Base-by-base conservation (phyloP, 179 eudicot genomes). In the Nepenthes alata region DNA sequence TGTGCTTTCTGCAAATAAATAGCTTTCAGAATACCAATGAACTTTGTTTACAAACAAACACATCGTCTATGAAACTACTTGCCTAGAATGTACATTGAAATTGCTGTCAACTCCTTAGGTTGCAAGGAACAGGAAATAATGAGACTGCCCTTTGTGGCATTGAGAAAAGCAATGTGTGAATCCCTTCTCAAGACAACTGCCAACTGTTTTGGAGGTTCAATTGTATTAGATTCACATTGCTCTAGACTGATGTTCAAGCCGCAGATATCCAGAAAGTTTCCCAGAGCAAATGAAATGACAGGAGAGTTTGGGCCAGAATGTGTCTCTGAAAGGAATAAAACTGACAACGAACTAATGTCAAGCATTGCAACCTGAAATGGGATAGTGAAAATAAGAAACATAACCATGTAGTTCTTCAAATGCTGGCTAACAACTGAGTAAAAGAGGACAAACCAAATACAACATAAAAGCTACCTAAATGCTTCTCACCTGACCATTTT, bases 311-410 rank as follows among this genome's bases (percentile, higher is more conserved):
- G 69, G 58, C 73, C 67, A 54, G 85, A 64, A 49, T 62, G 52
- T 65, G 60, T 55, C 61, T 85, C 81, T 44, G 77, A 68, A 74
- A 85, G 67, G 66, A 74, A 88, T 58, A 76, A 60, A 65, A 81
- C 80, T 35, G 93, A 78, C 47, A 70, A 68, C 53, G 83, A 65
- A 37, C 66, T 74, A 53, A 75, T 62, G 75, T 84, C 84, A 67
- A 90, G 61, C 81, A 90, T 83, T 53, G 86, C 89, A 59, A 83
- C 79, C 97, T 90, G 93, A 71, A 72, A 84, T 59, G 59, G 15
- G 59, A 55, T 25, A n/a, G 9, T 49, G 7, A 44, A 34, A 66
- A 39, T 38, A 16, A 37, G 57, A 66, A 65, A 62, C 57, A 65
- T 47, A 66, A 63, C 9, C 8, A 63, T 6, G 25, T 8, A 63